Conservation (phyloP, 306 rosid genomes). For the Heteromeles arbutifolia region DNA sequence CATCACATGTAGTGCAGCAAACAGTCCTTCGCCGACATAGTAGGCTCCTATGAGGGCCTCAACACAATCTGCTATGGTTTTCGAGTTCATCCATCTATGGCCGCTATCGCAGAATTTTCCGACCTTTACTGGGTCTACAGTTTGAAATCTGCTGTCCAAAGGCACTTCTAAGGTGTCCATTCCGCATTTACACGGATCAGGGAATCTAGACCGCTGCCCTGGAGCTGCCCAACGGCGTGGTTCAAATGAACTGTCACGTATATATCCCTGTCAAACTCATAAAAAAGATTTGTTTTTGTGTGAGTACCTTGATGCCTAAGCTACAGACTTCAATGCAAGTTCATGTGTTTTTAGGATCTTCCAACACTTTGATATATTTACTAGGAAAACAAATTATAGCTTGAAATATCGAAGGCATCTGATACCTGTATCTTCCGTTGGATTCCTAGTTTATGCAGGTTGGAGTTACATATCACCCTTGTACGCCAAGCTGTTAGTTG, state of each 20-base stretch:
- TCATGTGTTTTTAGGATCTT: no score
- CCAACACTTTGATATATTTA: neutral
- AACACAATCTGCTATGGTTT: constrained; percentile 80
- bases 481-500: constrained; percentile 52
- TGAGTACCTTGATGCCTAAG: neutral
- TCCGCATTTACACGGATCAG: constrained; percentile 60
- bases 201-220: constrained; percentile 53
- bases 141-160: constrained; percentile 47
- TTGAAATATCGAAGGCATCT: neutral
- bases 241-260: constrained; percentile 78
- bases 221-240: constrained; percentile 98
- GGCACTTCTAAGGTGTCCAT: constrained; percentile 82
- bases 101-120: constrained; percentile 77
- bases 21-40: constrained; percentile 61
- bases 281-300: no score
- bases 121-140: constrained; percentile 53
- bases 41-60: constrained; percentile 95
- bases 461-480: constrained; percentile 55
- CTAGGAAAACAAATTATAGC: neutral
- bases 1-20: constrained; percentile 70
- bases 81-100: constrained; percentile 85
- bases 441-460: constrained; percentile 58
- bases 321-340: neutral
- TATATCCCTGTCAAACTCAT: constrained; percentile 49
- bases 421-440: constrained; percentile 61